These are phyloP conservation scores for Trichoderma cornu-damae DNA, from an alignment of 2,329 filamentous ascomycete genomes.

Conservation along the genomic window DNA sequence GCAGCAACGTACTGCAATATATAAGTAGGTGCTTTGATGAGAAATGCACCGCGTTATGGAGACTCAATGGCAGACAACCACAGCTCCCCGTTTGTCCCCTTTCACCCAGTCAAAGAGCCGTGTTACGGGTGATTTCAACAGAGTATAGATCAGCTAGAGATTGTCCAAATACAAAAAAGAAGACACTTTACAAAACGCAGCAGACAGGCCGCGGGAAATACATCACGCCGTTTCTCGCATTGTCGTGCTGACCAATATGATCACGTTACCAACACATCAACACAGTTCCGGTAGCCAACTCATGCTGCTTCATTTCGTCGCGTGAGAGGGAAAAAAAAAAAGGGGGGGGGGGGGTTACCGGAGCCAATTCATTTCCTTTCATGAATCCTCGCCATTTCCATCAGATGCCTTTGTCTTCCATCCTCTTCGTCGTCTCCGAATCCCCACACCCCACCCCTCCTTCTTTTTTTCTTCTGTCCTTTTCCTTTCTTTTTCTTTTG, in stretches of 20 bases:
- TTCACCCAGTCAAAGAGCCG: background rate
- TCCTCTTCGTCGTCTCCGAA: background rate
- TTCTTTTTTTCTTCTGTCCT: background rate
- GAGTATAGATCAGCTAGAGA: background rate
- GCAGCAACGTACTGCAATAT: too few relatives aligned
- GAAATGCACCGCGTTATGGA: too few relatives aligned
- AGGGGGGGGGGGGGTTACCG: background rate
- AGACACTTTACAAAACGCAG: too few relatives aligned
- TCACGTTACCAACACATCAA: background rate
- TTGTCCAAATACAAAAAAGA: background rate
- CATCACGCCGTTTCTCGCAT: background rate
- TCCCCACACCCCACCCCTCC: too few relatives aligned
- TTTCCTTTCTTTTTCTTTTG: background rate
- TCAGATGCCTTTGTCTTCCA: background rate
- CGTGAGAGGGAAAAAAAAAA: background rate
- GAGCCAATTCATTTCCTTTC: conserved; percentile 8
- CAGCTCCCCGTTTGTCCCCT: background rate
- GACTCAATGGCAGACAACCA: background rate
- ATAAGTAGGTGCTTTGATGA: too few relatives aligned
- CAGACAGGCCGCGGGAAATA: background rate
- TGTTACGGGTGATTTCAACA: background rate
- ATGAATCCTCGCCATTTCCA: background rate
- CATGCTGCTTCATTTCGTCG: background rate
- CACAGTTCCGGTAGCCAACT: background rate
- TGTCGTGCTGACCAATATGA: background rate